Percentiles rank a stretch among this genome's conserved stretches.
Evolutionary conservation across 495 filamentous ascomycete species (phyloP).

Genomic region (Rhypophila decipiens): DNA sequence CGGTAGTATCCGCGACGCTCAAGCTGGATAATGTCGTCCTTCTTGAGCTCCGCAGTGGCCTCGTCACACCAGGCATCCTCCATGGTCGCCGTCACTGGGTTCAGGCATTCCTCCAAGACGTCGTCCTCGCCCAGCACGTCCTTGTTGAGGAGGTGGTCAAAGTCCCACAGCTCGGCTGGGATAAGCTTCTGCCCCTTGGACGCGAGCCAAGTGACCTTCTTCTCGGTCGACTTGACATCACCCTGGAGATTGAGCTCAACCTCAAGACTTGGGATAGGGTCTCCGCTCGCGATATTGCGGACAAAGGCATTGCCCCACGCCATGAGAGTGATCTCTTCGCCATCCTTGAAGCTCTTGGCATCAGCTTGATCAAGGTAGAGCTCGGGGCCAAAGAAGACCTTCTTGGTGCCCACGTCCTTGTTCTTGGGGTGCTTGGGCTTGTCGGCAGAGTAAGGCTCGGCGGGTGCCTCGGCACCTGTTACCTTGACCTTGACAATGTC

Average conservation of each 20-base stretch:
- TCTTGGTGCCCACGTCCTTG: conserved; percentile 73
- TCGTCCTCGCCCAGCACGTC: conserved; percentile 82
- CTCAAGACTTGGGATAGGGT: conserved; percentile 59
- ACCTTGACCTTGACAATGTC: conserved; percentile 62
- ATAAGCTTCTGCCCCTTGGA: conserved; percentile 67
- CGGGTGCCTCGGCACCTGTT: conserved; percentile 55
- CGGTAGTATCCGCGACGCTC: conserved; percentile 90
- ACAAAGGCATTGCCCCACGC: conserved; percentile 92
- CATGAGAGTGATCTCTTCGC: conserved; percentile 94
- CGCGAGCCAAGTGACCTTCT: conserved; percentile 91
- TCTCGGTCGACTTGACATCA: conserved; percentile 88
- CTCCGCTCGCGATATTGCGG: conserved; percentile 46
- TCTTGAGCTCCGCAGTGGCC: conserved; percentile 68
- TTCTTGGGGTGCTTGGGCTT: conserved; percentile 87
- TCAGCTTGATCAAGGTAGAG: conserved; percentile 83
- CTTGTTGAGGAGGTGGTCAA: conserved; percentile 89
- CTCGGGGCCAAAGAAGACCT: conserved; percentile 64
- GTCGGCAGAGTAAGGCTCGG: conserved; percentile 58
- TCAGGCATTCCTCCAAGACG: conserved; percentile 72
- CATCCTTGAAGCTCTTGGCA: conserved; percentile 68
- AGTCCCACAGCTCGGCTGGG: conserved; percentile 79
- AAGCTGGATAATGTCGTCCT: conserved; percentile 86
- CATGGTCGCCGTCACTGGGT: conserved; percentile 65
- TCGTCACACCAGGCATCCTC: conserved; percentile 72
- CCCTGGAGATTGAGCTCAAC: conserved; percentile 79